Conservation (phyloP, 345 rosid species). For the Stellera chamaejasme region DNA sequence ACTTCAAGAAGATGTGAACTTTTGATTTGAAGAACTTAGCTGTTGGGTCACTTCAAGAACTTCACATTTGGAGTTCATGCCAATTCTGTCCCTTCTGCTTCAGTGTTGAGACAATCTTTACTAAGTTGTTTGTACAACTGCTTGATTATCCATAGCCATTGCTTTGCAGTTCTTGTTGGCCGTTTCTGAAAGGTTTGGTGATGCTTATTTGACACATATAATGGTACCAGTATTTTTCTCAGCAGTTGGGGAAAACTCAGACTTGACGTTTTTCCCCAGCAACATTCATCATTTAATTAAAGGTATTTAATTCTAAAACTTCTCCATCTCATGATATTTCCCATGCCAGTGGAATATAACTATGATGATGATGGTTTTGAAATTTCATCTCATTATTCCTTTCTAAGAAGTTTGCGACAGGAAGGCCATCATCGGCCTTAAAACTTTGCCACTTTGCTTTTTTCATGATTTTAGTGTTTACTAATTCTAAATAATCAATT, state of each 20-base stretch:
- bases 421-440: too few relatives aligned
- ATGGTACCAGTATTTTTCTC: conserved; percentile 82
- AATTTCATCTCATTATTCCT: too few relatives aligned
- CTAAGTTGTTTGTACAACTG: conserved; percentile 8
- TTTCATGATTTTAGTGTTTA: too few relatives aligned
- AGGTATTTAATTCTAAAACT: conserved; percentile 31
- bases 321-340: neutral
- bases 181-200: conserved; percentile 63
- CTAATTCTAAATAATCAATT: too few relatives aligned
- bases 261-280: conserved; percentile 59
- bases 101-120: conserved; percentile 7
- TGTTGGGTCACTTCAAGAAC: too few relatives aligned
- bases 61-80: too few relatives aligned
- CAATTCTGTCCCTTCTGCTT: neutral
- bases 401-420: too few relatives aligned
- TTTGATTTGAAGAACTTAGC: too few relatives aligned
- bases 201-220: conserved; percentile 67
- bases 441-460: too few relatives aligned
- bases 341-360: too few relatives aligned
- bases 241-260: conserved; percentile 79
- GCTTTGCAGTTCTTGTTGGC: conserved; percentile 73
- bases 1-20: too few relatives aligned
- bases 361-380: too few relatives aligned
- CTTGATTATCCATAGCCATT: conserved; percentile 16
- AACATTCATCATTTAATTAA: conserved; percentile 50